Conservation (phyloP, 257 asterid genomes). For the Przewalskia tangutica region DNA sequence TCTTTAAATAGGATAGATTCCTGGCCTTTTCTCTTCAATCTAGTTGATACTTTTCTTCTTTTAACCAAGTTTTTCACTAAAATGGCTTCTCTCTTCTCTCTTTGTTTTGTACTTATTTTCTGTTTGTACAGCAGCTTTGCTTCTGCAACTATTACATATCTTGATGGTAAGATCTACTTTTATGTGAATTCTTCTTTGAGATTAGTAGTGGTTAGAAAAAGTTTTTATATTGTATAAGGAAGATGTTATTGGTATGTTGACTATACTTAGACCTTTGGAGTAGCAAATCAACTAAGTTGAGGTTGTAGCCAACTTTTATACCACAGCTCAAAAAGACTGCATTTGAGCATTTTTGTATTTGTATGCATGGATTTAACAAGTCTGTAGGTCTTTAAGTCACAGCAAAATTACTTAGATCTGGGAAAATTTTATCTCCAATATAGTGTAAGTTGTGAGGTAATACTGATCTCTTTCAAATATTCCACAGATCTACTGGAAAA, state of each 20-base stretch:
- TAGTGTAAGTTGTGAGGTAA: not conserved
- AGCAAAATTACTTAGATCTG: not conserved
- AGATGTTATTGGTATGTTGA: not conserved
- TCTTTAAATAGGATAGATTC: constrained; percentile 2
- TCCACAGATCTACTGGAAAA: constrained; percentile 41
- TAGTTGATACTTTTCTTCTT: not conserved
- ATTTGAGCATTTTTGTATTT: not conserved
- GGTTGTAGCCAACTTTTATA: not conserved
- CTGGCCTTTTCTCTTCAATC: not conserved
- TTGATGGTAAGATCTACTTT: constrained; percentile 36
- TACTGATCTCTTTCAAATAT: not conserved
- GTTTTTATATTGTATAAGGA: not conserved
- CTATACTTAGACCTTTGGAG: not conserved
- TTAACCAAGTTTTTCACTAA: not conserved
- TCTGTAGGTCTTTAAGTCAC: not conserved
- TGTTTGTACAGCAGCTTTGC: constrained; percentile 22
- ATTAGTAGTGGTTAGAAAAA: not conserved
- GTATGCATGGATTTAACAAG: not conserved
- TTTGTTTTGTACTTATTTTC: constrained; percentile 20
- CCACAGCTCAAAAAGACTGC: not conserved
- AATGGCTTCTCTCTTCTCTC: constrained; percentile 33
- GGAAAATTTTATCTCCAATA: not conserved
- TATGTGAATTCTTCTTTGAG: not conserved
- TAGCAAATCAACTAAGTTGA: not conserved
- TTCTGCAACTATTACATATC: constrained; percentile 23